Evolutionary conservation across 208 protist species (phyloP).

Genomic region (Leishmania braziliensis): DNA sequence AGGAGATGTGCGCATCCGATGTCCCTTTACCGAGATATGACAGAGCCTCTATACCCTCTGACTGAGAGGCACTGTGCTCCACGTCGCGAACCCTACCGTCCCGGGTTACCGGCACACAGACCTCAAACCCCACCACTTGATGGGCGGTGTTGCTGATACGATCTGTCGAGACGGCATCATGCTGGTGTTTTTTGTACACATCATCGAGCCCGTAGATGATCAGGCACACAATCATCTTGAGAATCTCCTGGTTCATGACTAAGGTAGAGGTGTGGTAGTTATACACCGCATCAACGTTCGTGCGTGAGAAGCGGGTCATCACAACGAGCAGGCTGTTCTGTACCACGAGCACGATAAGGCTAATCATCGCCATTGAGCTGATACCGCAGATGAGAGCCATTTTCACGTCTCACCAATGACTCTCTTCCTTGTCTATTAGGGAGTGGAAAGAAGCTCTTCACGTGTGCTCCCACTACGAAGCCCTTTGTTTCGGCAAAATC

Average conservation of each 20-base stretch:
- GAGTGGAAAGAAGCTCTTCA: background rate
- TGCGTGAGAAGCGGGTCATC: slow-evolving; percentile 69
- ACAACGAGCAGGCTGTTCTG: slow-evolving; percentile 81
- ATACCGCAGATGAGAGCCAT: slow-evolving; percentile 17
- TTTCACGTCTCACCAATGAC: background rate
- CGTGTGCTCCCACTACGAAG: too few species aligned
- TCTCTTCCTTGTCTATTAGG: background rate
- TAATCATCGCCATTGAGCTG: slow-evolving; percentile 47
- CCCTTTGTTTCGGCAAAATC: background rate
- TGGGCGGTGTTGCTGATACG: background rate
- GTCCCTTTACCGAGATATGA: background rate
- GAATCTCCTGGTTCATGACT: slow-evolving; percentile 76
- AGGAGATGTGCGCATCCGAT: background rate
- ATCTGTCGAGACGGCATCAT: background rate
- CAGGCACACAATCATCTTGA: slow-evolving; percentile 78
- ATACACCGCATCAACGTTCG: slow-evolving; percentile 28
- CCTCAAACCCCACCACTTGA: background rate
- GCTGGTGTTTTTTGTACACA: slow-evolving; percentile 11
- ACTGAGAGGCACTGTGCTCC: background rate
- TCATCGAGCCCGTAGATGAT: slow-evolving; percentile 47
- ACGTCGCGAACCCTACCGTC: background rate
- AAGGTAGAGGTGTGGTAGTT: slow-evolving; percentile 72
- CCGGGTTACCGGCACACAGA: background rate
- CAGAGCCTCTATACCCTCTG: background rate
- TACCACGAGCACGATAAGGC: slow-evolving; percentile 71